These are phyloP conservation scores for Schizosaccharomyces osmophilus DNA, from an alignment of 805 yeast species.

Conservation along the genomic window DNA sequence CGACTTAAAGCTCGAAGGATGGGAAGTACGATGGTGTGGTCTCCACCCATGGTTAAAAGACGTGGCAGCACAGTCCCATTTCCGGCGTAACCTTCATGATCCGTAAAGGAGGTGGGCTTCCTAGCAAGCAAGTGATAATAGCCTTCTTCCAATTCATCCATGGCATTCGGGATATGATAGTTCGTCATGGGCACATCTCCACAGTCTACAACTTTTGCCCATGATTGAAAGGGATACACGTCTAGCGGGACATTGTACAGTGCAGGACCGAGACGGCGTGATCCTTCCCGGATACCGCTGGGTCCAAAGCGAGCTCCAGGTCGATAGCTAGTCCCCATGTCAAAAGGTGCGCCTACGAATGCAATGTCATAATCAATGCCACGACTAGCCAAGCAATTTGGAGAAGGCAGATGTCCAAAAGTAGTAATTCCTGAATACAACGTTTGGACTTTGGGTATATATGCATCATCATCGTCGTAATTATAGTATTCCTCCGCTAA, in stretches of 20 bases:
- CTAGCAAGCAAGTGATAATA: neutral
- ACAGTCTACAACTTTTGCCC: slow-evolving; percentile 24
- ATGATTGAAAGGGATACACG: neutral
- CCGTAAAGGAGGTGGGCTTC: neutral
- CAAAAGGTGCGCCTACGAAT: slow-evolving; percentile 59
- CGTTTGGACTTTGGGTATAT: neutral
- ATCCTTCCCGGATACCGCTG: slow-evolving; percentile 36
- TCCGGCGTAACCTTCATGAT: neutral
- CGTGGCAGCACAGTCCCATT: slow-evolving; percentile 23
- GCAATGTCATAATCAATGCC: slow-evolving; percentile 20
- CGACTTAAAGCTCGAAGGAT: slow-evolving; percentile 39
- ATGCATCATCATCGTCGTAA: neutral
- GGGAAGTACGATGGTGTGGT: slow-evolving; percentile 53
- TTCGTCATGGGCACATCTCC: slow-evolving; percentile 49
- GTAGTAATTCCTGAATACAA: neutral
- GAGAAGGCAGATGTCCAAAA: neutral
- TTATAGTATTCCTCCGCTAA: neutral
- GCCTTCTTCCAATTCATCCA: neutral
- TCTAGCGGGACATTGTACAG: neutral
- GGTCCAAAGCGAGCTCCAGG: slow-evolving; percentile 76
- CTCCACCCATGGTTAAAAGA: slow-evolving; percentile 57
- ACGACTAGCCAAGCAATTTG: neutral
- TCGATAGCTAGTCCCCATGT: slow-evolving; percentile 55
- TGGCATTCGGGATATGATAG: slow-evolving; percentile 36
- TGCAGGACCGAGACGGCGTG: slow-evolving; percentile 40